Percentiles rank a stretch among this genome's conserved stretches.
Evolutionary conservation across 2,329 filamentous ascomycete species (phyloP).

Genomic region (Nothomitra cinnamomea): DNA sequence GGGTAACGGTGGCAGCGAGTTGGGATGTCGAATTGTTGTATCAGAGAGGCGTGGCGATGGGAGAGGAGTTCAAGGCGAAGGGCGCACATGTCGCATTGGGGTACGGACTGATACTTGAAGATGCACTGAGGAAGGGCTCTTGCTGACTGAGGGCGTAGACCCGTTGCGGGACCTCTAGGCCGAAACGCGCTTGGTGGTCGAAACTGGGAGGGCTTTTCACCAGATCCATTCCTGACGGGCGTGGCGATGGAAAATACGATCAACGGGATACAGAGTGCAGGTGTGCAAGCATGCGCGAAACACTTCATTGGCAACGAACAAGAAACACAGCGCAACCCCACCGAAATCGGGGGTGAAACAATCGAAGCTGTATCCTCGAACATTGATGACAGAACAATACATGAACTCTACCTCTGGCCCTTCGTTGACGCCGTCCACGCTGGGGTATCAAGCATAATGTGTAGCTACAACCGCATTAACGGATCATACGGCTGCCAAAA

Average conservation of each 20-base stretch:
- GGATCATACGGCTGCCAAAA: conserved; percentile 34
- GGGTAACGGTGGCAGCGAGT: conserved; percentile 19
- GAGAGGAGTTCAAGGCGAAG: conserved; percentile 23
- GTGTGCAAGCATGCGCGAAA: conserved; percentile 26
- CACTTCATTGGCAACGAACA: conserved; percentile 49
- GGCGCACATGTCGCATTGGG: conserved; percentile 26
- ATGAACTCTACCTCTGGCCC: conserved; percentile 64
- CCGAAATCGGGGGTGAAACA: conserved; percentile 28
- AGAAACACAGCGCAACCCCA: conserved; percentile 31
- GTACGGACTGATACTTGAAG: neutral
- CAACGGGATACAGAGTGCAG: conserved; percentile 26
- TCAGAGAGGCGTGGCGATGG: conserved; percentile 18
- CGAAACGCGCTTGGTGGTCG: conserved; percentile 24
- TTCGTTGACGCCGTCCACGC: conserved; percentile 57
- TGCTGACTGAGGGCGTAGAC: conserved; percentile 11
- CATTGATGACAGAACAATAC: conserved; percentile 55
- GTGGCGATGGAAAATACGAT: conserved; percentile 27
- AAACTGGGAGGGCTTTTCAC: conserved; percentile 32
- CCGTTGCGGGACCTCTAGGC: conserved; percentile 24
- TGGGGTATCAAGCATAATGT: conserved; percentile 38
- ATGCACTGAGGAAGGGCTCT: neutral
- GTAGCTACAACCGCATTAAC: conserved; percentile 30
- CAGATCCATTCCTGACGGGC: conserved; percentile 31
- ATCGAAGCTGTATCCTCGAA: conserved; percentile 30
- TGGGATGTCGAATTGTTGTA: conserved; percentile 23